Percentiles rank a stretch among this genome's conserved stretches.
Conservation (phyloP, 2,329 filamentous ascomycete species). For the Falciphora oryzae region DNA sequence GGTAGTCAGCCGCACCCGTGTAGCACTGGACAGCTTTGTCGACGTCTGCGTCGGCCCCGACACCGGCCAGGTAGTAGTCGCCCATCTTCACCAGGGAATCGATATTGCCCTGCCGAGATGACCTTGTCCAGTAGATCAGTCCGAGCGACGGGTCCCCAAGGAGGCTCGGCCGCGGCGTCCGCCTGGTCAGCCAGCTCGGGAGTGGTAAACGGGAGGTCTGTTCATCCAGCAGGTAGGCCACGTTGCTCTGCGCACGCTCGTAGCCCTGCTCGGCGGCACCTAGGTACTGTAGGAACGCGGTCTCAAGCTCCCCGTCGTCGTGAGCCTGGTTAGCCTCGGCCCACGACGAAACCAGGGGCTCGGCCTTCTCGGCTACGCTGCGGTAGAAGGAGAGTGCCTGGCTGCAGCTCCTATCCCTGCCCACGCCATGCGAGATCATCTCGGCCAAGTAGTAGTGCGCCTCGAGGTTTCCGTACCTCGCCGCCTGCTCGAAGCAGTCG, state of each 20-base stretch:
- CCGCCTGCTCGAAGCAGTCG: slow-evolving; percentile 83
- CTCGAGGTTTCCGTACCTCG: slow-evolving; percentile 77
- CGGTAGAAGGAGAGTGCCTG: slow-evolving; percentile 80
- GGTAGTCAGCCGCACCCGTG: slow-evolving; percentile 81
- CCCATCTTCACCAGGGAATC: slow-evolving; percentile 97
- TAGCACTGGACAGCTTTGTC: slow-evolving; percentile 93
- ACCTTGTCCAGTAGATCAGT: slow-evolving; percentile 91
- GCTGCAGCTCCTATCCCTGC: slow-evolving; percentile 70
- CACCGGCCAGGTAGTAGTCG: slow-evolving; percentile 86
- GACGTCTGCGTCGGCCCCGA: slow-evolving; percentile 64
- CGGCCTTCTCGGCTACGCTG: slow-evolving; percentile 66
- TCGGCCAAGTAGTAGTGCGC: slow-evolving; percentile 91
- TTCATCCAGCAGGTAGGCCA: slow-evolving; percentile 79
- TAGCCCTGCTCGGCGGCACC: slow-evolving; percentile 92
- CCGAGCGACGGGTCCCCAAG: slow-evolving; percentile 57
- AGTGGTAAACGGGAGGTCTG: slow-evolving; percentile 56
- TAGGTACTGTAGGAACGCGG: slow-evolving; percentile 74
- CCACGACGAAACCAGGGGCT: slow-evolving; percentile 71
- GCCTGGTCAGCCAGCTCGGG: slow-evolving; percentile 26
- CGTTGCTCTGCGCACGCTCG: slow-evolving; percentile 82
- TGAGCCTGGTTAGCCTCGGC: slow-evolving; percentile 78
- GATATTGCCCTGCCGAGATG: slow-evolving; percentile 85
- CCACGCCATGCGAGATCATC: slow-evolving; percentile 74
- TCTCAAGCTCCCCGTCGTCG: slow-evolving; percentile 69
- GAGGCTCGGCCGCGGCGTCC: slow-evolving; percentile 26